Base-by-base conservation (phyloP, 1,284 basidiomycete genomes). In the Cryptococcus maquisensis region DNA sequence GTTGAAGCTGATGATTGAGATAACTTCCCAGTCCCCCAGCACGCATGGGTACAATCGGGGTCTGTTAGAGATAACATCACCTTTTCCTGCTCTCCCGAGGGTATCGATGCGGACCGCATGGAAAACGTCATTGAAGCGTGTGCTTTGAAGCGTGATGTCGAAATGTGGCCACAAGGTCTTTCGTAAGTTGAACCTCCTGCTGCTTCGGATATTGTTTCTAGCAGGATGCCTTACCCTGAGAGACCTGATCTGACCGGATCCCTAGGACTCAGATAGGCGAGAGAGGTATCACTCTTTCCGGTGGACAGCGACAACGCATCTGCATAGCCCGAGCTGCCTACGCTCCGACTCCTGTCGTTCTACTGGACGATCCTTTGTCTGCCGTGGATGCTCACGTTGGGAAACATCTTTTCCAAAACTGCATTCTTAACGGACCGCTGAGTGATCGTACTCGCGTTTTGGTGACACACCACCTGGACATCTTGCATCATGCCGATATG, bases 1-100 rank as follows among this genome's bases (percentile, higher is more conserved):
- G 3, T n/a, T 38, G 38, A 40, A 77, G 79, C 38, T 36, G 18
- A 49, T 82, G 21, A 60, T 84, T n/a, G n/a, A n/a, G 28, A 6
- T 6, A 6, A 10, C 28, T 32, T 32, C 28, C 2, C 38, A 65
- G 63, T 62, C 4, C 63, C 63, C 15, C 63, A 65, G 39, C 44
- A 59, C 3, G 61, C 88, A 0, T 91, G 88, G 86, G 85, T 89
- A 56, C 82, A 82, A 72, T 84, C 85, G 60, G 81, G 83, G 0
- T 84, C 84, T 0, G 68, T 89, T 16, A 78, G 81, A 43, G 80
- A 84, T 26, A 74, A 74, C 53, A 69, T 74, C n/a, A 52, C 67
- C 1, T 74, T 74, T 46, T 63, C 63, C 6, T 40, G 60, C 1
- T 55, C 55, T 0, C n/a, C 37, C 23, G 50, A 59, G 10, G 49